These are phyloP conservation scores for Cystobasidium ongulense DNA, from an alignment of 768 basidiomycete species.

Conservation along the genomic window DNA sequence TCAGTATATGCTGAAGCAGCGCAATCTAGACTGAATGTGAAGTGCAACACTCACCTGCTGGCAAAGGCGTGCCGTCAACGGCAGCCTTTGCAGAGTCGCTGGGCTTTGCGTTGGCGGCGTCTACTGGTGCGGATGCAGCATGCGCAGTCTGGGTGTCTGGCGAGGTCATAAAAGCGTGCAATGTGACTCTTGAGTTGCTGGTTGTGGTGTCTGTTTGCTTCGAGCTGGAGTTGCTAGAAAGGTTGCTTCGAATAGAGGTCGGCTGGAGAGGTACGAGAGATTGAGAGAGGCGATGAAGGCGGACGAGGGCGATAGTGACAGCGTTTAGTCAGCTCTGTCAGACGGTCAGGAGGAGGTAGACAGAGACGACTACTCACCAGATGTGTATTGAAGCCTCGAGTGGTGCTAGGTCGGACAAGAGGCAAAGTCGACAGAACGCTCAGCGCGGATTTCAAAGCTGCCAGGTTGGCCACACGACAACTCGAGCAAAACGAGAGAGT, in stretches of 20 bases:
- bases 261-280: too few relatives aligned
- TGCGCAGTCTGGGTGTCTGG: conserved; percentile 17
- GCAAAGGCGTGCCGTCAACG: conserved; percentile 18
- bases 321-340: neutral
- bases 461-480: neutral
- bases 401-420: neutral
- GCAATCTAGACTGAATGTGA: neutral
- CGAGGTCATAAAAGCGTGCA: conserved; percentile 31
- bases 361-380: neutral
- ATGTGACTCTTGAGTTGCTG: neutral
- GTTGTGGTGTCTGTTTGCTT: neutral
- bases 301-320: too few relatives aligned
- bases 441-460: neutral
- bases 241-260: neutral
- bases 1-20: neutral
- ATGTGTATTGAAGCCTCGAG: neutral
- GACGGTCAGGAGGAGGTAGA: neutral
- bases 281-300: too few relatives aligned
- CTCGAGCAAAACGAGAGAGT: neutral
- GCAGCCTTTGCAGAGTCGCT: conserved; percentile 27
- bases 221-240: neutral
- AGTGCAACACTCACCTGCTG: conserved; percentile 1
- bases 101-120: conserved; percentile 15
- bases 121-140: conserved; percentile 29
- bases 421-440: neutral